Percentiles rank a stretch among this genome's conserved stretches.
phyloP scores from a whole-genome alignment of 306 rosid genomes.

The Cucumis melo region DNA sequence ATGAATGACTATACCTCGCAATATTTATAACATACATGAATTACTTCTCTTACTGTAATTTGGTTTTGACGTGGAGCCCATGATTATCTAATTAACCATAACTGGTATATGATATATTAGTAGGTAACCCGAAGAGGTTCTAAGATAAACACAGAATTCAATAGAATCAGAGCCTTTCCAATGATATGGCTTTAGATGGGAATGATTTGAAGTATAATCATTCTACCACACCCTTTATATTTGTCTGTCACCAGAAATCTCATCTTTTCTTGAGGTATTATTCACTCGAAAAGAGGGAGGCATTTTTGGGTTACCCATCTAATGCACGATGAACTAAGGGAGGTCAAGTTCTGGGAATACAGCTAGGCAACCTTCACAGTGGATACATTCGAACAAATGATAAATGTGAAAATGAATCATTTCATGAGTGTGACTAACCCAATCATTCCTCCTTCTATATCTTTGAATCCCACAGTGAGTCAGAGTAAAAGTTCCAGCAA shows the following conservation, averaged over 20 bases:
- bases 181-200: background rate
- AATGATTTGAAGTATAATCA: background rate
- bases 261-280: background rate
- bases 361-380: background rate
- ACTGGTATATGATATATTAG: background rate
- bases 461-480: conserved; percentile 56
- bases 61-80: too few species aligned
- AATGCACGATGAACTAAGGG: background rate
- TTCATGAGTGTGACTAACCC: conserved; percentile 37
- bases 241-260: background rate
- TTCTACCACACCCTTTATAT: background rate
- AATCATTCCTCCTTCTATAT: conserved; percentile 52
- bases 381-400: background rate
- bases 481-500: conserved; percentile 42
- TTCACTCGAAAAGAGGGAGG: background rate
- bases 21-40: too few species aligned
- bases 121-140: background rate
- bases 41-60: too few species aligned
- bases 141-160: background rate
- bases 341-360: background rate
- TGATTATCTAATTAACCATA: too few species aligned
- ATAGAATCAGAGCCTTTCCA: background rate
- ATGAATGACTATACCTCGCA: too few species aligned
- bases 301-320: background rate
- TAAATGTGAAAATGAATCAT: background rate